Percentiles rank a stretch among this genome's conserved stretches.
These are phyloP conservation scores for Phytophthora chlamydospora DNA, from an alignment of 352 stramenopile genomes.

Conservation along the genomic window DNA sequence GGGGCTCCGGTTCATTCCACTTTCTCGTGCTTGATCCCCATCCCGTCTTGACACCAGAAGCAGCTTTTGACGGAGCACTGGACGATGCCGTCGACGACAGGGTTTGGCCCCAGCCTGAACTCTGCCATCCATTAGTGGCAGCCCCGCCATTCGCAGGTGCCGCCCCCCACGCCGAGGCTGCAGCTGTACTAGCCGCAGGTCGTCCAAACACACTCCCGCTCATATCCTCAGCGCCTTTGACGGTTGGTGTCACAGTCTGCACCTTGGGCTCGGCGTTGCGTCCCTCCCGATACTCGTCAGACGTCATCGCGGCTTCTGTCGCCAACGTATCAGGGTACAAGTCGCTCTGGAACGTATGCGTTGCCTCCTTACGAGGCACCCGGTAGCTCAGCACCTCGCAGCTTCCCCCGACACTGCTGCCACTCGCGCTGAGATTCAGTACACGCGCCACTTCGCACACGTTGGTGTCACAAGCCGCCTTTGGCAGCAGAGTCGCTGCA, in stretches of 20 bases:
- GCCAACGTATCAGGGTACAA: conserved; percentile 72
- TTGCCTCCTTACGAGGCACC: conserved; percentile 67
- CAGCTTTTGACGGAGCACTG: conserved; percentile 32
- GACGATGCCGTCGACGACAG: conserved; percentile 42
- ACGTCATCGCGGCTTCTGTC: conserved; percentile 42
- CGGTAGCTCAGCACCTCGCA: conserved; percentile 73
- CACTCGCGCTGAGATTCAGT: conserved; percentile 55
- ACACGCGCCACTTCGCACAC: conserved; percentile 72
- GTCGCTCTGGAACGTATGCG: conserved; percentile 73
- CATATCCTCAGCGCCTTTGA: conserved; percentile 23
- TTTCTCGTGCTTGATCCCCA: conserved; percentile 39
- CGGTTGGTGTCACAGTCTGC: conserved; percentile 38
- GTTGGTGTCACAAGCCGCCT: conserved; percentile 52
- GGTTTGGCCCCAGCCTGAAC: conserved; percentile 32
- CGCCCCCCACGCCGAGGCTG: conserved; percentile 28
- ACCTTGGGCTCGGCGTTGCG: conserved; percentile 52
- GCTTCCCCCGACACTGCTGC: conserved; percentile 39
- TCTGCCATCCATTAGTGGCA: conserved; percentile 29
- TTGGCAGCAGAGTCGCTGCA: conserved; percentile 58
- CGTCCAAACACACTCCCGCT: conserved; percentile 46
- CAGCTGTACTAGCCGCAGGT: neutral
- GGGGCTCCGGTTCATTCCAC: conserved; percentile 42
- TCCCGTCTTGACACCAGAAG: conserved; percentile 30
- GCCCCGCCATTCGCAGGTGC: conserved; percentile 8
- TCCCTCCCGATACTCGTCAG: conserved; percentile 50